Conservation (phyloP, 768 basidiomycete species). For the Chalciporus chontae region DNA sequence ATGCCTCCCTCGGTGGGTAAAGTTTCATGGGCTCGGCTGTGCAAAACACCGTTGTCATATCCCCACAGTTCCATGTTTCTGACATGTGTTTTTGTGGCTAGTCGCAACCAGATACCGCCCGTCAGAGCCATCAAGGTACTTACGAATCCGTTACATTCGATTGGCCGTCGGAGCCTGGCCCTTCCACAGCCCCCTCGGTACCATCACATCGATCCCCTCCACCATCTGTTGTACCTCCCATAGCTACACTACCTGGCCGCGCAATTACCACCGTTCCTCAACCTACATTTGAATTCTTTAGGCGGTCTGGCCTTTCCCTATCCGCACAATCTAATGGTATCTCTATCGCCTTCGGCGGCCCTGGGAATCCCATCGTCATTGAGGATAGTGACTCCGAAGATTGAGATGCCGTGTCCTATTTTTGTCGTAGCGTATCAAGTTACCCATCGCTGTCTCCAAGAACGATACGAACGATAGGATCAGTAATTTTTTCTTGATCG, state of each 20-base stretch:
- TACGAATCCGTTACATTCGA: not conserved
- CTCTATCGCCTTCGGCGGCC: constrained; percentile 9
- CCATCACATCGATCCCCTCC: not conserved
- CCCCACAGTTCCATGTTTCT: not conserved
- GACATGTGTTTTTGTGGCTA: constrained; percentile 2
- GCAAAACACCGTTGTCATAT: not conserved
- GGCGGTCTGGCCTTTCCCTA: constrained; percentile 4
- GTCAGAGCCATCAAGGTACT: constrained; percentile 1
- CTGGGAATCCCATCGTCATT: constrained; percentile 22
- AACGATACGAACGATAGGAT: not conserved
- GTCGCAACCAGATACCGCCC: constrained; percentile 1
- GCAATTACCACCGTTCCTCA: not conserved
- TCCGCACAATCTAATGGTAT: constrained; percentile 1
- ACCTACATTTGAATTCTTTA: not conserved
- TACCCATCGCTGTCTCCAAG: not conserved
- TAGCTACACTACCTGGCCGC: not conserved
- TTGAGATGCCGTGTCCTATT: constrained; percentile 1
- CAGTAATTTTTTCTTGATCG: not conserved
- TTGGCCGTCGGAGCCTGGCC: constrained; percentile 1
- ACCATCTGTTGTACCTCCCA: not conserved
- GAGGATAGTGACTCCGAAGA: constrained; percentile 20
- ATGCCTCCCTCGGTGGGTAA: constrained; percentile 10
- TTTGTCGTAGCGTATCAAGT: not conserved
- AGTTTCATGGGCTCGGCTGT: not conserved
- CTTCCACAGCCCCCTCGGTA: not conserved